Conservation (phyloP, 2,329 filamentous ascomycete species). For the Cladophialophora psammophila region DNA sequence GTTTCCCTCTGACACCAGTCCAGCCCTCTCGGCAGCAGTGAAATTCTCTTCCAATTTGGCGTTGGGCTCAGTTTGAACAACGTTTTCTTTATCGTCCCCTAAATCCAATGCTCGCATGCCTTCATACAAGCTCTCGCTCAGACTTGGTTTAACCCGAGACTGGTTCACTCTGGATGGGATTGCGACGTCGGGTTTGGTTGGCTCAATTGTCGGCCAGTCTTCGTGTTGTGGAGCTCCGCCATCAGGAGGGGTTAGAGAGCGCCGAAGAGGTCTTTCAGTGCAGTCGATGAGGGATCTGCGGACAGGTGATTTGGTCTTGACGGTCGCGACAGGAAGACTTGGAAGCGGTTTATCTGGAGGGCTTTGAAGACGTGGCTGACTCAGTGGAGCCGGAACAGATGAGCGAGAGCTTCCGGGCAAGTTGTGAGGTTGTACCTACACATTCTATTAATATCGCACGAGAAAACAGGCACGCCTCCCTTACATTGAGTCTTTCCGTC, state of each 20-base stretch:
- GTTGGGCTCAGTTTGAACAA: not conserved
- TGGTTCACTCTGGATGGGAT: not conserved
- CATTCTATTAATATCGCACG: not conserved
- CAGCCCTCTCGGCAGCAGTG: not conserved
- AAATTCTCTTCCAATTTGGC: not conserved
- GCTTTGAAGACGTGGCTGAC: slow-evolving; percentile 18
- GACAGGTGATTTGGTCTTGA: slow-evolving; percentile 37
- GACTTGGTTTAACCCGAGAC: slow-evolving; percentile 30
- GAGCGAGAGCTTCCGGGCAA: slow-evolving; percentile 15
- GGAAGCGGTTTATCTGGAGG: slow-evolving; percentile 44
- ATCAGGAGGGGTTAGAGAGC: slow-evolving; percentile 35
- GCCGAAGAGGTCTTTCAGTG: slow-evolving; percentile 42
- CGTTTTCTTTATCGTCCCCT: slow-evolving; percentile 21
- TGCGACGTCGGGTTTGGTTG: slow-evolving; percentile 19
- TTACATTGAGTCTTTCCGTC: slow-evolving; percentile 18
- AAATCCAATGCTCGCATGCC: slow-evolving; percentile 37
- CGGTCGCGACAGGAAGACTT: slow-evolving; percentile 41
- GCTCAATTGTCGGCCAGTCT: slow-evolving; percentile 44
- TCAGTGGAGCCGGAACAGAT: slow-evolving; percentile 16
- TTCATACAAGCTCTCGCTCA: slow-evolving; percentile 37
- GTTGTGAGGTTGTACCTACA: slow-evolving; percentile 19
- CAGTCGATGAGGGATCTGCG: slow-evolving; percentile 44
- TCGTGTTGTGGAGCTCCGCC: slow-evolving; percentile 32
- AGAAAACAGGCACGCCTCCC: not conserved
- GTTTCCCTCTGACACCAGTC: not conserved